These are phyloP conservation scores for Daedalea quercina DNA, from an alignment of 768 basidiomycete species.

Conservation along the genomic window DNA sequence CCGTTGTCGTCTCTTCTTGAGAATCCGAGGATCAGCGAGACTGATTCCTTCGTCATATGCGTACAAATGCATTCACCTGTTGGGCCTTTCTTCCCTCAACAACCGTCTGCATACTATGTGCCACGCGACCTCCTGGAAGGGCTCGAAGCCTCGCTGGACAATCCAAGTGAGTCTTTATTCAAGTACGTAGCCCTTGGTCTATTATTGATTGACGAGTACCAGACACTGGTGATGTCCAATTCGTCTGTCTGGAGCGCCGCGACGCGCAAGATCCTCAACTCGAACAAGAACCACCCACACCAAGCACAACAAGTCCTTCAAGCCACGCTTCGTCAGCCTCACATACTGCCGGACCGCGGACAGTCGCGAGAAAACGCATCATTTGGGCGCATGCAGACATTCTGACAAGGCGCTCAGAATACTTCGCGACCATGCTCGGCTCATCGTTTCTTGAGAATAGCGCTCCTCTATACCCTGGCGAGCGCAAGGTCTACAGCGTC, in stretches of 20 bases:
- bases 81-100: slow-evolving; percentile 52
- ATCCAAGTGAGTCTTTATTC: slow-evolving; percentile 42
- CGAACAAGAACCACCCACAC: slow-evolving; percentile 22
- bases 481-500: slow-evolving; percentile 55
- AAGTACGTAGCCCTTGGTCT: background rate
- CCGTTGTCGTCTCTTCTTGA: slow-evolving; percentile 53
- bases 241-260: slow-evolving; percentile 60
- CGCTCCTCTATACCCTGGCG: slow-evolving; percentile 26
- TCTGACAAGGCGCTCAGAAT: slow-evolving; percentile 66
- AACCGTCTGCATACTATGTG: slow-evolving; percentile 58
- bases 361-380: slow-evolving; percentile 59
- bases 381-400: slow-evolving; percentile 80
- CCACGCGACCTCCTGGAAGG: slow-evolving; percentile 63
- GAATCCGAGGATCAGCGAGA: slow-evolving; percentile 48
- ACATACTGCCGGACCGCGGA: slow-evolving; percentile 32
- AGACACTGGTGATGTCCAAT: slow-evolving; percentile 75
- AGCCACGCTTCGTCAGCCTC: slow-evolving; percentile 34
- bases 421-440: slow-evolving; percentile 68
- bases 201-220: background rate
- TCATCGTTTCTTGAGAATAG: slow-evolving; percentile 64
- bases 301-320: slow-evolving; percentile 24
- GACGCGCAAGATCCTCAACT: slow-evolving; percentile 24
- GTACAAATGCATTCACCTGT: slow-evolving; percentile 64
- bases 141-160: slow-evolving; percentile 65
- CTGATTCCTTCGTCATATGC: slow-evolving; percentile 67